Evolutionary conservation across 441 rosid species (phyloP).

Genomic region (Daphne laureola): DNA sequence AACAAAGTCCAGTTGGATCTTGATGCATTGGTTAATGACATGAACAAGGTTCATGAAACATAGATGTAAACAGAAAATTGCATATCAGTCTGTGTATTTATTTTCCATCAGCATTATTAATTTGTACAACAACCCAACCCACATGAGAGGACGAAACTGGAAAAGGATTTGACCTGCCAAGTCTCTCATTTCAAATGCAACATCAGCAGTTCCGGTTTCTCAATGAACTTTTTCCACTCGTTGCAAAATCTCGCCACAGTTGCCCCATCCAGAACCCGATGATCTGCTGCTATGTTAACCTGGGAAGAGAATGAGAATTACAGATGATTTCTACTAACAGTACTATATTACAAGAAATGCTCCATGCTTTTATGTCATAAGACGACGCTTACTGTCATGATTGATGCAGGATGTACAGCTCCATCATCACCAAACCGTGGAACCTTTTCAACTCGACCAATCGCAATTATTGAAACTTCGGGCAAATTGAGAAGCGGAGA

Average conservation of each 20-base stretch:
- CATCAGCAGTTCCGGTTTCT: slow-evolving; percentile 80
- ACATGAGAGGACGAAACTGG: too few relatives aligned
- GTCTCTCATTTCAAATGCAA: slow-evolving; percentile 55
- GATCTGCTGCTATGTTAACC: slow-evolving; percentile 92
- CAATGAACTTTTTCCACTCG: slow-evolving; percentile 79
- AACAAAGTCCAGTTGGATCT: too few relatives aligned
- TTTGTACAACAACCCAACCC: not conserved
- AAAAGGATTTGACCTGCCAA: too few relatives aligned
- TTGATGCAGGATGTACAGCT: slow-evolving; percentile 50
- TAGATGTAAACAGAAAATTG: too few relatives aligned
- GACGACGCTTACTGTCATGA: slow-evolving; percentile 57
- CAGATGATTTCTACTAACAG: not conserved
- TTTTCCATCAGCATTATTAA: not conserved
- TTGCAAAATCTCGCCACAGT: slow-evolving; percentile 87
- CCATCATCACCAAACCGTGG: slow-evolving; percentile 58
- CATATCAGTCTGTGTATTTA: too few relatives aligned
- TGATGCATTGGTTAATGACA: too few relatives aligned
- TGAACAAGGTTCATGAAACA: too few relatives aligned
- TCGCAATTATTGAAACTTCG: slow-evolving; percentile 80
- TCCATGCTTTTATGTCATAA: too few relatives aligned
- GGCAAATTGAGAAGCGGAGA: slow-evolving; percentile 83
- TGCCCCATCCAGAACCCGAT: slow-evolving; percentile 91
- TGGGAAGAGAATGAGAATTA: slow-evolving; percentile 13
- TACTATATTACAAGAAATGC: too few relatives aligned
- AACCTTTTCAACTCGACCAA: slow-evolving; percentile 81